phyloP scores from a whole-genome alignment of 23 red algal genomes.

The Gracilaria gracilis region DNA sequence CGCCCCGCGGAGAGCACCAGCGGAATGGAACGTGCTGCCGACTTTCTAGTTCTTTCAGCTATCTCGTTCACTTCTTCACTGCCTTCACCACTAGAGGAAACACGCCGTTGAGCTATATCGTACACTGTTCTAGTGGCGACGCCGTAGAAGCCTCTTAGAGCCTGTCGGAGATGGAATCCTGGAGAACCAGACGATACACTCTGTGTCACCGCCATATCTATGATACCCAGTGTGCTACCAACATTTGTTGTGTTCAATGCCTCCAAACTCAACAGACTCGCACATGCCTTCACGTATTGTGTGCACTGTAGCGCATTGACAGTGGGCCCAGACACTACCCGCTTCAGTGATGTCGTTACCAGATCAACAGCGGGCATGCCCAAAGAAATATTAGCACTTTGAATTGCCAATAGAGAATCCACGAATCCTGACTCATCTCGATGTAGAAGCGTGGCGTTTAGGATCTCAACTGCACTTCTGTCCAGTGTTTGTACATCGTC shows the following conservation, averaged over 20 bases:
- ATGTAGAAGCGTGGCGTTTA: background rate
- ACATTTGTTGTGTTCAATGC: background rate
- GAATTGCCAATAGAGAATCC: background rate
- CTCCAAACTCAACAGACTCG: background rate
- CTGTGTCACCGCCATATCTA: background rate
- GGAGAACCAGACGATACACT: background rate
- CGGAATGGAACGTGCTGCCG: background rate
- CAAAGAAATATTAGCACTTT: background rate
- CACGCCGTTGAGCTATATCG: background rate
- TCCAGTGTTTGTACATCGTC: background rate
- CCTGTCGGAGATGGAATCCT: conserved; percentile 13
- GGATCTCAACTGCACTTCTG: background rate
- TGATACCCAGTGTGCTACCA: background rate
- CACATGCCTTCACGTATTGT: conserved; percentile 5
- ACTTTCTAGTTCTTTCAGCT: background rate
- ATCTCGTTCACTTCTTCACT: background rate
- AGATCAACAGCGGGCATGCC: background rate
- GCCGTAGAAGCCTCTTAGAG: background rate
- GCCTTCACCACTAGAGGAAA: background rate
- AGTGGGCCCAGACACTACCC: background rate
- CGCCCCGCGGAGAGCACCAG: conserved; percentile 35
- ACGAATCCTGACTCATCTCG: conserved; percentile 1
- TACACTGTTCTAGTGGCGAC: background rate
- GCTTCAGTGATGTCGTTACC: background rate
- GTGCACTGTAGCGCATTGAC: conserved; percentile 10